A percentile compares a stretch with the other conserved stretches of the same genome.
phyloP scores from a whole-genome alignment of 169 alveolate species.

The Plasmodium chabaudi region DNA sequence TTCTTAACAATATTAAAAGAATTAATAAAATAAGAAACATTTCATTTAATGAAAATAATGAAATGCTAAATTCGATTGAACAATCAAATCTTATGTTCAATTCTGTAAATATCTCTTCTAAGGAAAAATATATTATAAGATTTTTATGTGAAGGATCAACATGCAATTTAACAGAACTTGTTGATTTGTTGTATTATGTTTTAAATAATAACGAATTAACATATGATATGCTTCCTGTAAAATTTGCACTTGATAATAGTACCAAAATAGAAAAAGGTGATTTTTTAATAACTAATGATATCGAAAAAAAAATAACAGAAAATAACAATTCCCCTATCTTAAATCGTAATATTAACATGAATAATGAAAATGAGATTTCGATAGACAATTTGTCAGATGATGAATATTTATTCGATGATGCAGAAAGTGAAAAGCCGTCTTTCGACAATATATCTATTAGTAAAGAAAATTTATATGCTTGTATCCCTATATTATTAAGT shows the following conservation, averaged over 20 bases:
- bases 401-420: conserved; percentile 39
- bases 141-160: conserved; percentile 66
- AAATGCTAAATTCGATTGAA: conserved; percentile 54
- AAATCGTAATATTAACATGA: conserved; percentile 2
- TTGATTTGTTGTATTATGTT: conserved; percentile 43
- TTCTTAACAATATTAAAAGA: conserved; percentile 48
- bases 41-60: conserved; percentile 32
- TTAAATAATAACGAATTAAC: conserved; percentile 53
- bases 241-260: conserved; percentile 4
- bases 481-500: conserved; percentile 68
- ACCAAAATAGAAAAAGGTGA: neutral
- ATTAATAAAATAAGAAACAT: conserved; percentile 52
- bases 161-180: conserved; percentile 31
- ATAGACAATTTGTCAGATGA: conserved; percentile 67
- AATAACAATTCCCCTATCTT: neutral
- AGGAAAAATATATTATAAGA: conserved; percentile 56
- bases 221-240: conserved; percentile 28
- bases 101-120: conserved; percentile 27
- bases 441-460: conserved; percentile 23
- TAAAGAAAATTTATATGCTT: conserved; percentile 34
- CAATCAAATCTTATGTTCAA: conserved; percentile 61
- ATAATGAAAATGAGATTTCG: conserved; percentile 1
- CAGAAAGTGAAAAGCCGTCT: conserved; percentile 2
- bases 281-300: conserved; percentile 7
- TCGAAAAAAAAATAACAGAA: neutral